These are phyloP conservation scores for Ophiobolus disseminans DNA, from an alignment of 2,329 filamentous ascomycete genomes.

Conservation along the genomic window DNA sequence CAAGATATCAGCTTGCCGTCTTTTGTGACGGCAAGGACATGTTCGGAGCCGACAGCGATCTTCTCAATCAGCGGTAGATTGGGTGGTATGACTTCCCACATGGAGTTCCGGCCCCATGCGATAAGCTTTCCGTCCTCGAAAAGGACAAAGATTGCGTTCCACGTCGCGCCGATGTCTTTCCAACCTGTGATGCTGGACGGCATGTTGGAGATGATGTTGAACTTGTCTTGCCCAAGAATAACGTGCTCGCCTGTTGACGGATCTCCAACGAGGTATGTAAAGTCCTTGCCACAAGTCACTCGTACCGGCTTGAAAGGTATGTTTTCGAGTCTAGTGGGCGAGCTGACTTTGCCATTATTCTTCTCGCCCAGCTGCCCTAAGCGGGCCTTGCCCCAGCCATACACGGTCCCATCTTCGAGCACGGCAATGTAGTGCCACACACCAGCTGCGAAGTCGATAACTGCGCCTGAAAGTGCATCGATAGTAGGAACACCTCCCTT, in stretches of 20 bases:
- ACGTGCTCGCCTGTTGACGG: constrained; percentile 64
- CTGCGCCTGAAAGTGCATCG: constrained; percentile 5
- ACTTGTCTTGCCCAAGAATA: constrained; percentile 79
- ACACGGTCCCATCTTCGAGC: constrained; percentile 76
- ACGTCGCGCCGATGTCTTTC: constrained; percentile 76
- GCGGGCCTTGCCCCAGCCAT: constrained; percentile 86
- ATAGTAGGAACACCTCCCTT: neutral
- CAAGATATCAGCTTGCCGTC: constrained; percentile 76
- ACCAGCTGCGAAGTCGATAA: constrained; percentile 72
- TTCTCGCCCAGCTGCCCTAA: constrained; percentile 78
- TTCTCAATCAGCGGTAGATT: constrained; percentile 64
- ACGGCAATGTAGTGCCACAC: constrained; percentile 81
- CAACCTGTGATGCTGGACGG: constrained; percentile 64
- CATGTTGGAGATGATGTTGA: constrained; percentile 65
- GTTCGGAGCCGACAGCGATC: constrained; percentile 89
- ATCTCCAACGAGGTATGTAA: constrained; percentile 73
- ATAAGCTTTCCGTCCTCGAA: constrained; percentile 65
- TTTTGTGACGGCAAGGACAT: constrained; percentile 75
- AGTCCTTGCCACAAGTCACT: constrained; percentile 82
- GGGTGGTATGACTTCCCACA: constrained; percentile 76
- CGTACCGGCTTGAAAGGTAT: constrained; percentile 67
- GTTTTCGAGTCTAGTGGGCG: constrained; percentile 39
- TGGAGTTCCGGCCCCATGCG: constrained; percentile 85
- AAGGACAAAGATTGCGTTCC: constrained; percentile 81
- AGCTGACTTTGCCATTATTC: constrained; percentile 52